Evolutionary conservation across 2,329 filamentous ascomycete genomes (phyloP).

Genomic region (Aspergillus thermomutatus): DNA sequence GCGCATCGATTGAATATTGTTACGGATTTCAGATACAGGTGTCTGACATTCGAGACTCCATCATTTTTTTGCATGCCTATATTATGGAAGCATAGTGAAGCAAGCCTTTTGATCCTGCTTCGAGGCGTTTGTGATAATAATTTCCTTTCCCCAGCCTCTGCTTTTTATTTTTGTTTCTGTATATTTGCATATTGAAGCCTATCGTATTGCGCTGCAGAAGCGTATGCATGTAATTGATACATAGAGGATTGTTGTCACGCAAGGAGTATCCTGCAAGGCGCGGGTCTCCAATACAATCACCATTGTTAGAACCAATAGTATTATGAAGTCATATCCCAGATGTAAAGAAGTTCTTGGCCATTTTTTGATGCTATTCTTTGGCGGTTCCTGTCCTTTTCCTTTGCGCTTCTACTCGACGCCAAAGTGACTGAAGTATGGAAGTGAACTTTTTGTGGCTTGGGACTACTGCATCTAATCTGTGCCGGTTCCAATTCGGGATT

Average conservation of each 20-base stretch:
- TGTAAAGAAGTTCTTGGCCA: background rate
- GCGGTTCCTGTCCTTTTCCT: background rate
- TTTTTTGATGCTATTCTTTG: background rate
- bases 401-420: background rate
- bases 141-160: background rate
- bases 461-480: background rate
- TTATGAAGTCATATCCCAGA: background rate
- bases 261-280: background rate
- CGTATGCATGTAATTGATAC: background rate
- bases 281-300: background rate
- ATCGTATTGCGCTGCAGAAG: background rate
- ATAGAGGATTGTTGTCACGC: background rate
- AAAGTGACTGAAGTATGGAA: background rate
- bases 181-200: background rate
- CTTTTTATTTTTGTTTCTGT: background rate
- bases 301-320: background rate
- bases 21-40: background rate
- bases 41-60: background rate
- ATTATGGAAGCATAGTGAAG: background rate
- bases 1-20: constrained; percentile 3
- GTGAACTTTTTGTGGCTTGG: background rate
- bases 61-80: background rate
- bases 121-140: background rate
- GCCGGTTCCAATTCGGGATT: background rate
- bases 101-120: background rate